Percentiles rank a stretch among this genome's conserved stretches.
Evolutionary conservation across 495 filamentous ascomycete species (phyloP).

Genomic region (Clavariopsis aquatica): DNA sequence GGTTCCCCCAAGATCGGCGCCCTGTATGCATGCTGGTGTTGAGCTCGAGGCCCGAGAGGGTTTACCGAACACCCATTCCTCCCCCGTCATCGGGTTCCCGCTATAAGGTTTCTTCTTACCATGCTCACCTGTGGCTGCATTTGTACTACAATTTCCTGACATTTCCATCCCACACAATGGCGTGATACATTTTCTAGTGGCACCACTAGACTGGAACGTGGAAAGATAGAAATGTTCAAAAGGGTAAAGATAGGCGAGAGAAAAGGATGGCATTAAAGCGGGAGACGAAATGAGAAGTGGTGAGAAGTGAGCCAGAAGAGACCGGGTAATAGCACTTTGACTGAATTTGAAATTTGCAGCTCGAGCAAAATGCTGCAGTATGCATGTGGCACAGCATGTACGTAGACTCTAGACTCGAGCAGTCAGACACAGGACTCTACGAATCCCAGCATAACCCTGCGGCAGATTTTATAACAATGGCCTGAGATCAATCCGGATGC

Average conservation of each 20-base stretch:
- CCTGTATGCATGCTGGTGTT: background rate
- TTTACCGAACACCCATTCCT: background rate
- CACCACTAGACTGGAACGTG: background rate
- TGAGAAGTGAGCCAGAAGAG: background rate
- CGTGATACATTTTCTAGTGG: constrained; percentile 12
- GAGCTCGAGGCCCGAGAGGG: background rate
- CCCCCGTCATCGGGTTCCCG: background rate
- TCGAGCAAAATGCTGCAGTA: background rate
- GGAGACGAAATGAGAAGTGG: background rate
- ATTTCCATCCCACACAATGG: background rate
- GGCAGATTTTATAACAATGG: background rate
- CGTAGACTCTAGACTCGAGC: background rate
- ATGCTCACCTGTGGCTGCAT: constrained; percentile 26
- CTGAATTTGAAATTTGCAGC: background rate
- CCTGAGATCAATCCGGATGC: background rate
- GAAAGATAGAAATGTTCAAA: background rate
- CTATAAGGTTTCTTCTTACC: constrained; percentile 6
- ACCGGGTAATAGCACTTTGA: background rate
- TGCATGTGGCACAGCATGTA: background rate
- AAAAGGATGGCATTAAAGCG: background rate
- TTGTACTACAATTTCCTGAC: background rate
- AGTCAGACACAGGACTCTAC: no score
- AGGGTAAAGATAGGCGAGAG: background rate
- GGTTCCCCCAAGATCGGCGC: background rate
- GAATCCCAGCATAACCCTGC: no score